These are phyloP conservation scores for Taxawa tesnikishii DNA, from an alignment of 2,329 filamentous ascomycete genomes.

Conservation along the genomic window DNA sequence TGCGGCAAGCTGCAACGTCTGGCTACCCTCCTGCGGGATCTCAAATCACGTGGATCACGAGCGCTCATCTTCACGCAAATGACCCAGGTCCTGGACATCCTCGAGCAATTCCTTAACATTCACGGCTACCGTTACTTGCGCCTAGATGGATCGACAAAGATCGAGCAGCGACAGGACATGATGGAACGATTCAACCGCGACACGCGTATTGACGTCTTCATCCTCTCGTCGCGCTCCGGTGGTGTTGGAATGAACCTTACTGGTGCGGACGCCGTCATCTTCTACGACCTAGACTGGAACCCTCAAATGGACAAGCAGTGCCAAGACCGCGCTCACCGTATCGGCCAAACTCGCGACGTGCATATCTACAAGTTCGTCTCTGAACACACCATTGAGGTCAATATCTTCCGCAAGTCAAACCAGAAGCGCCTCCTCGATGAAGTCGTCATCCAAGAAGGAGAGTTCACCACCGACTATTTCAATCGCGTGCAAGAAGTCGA, in stretches of 20 bases:
- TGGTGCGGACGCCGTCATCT: slow-evolving; percentile 93
- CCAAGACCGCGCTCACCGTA: slow-evolving; percentile 92
- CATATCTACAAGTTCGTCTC: slow-evolving; percentile 70
- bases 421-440: slow-evolving; percentile 98
- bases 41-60: slow-evolving; percentile 83
- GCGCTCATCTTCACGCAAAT: slow-evolving; percentile 98
- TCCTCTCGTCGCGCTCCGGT: slow-evolving; percentile 85
- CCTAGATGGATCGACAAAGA: slow-evolving; percentile 89
- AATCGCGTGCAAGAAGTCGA: slow-evolving; percentile 63
- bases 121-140: slow-evolving; percentile 95
- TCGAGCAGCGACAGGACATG: slow-evolving; percentile 88
- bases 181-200: slow-evolving; percentile 93
- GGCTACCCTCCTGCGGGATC: slow-evolving; percentile 69
- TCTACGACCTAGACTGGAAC: slow-evolving; percentile 99
- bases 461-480: slow-evolving; percentile 95
- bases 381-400: slow-evolving; percentile 79
- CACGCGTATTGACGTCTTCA: slow-evolving; percentile 83
- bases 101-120: slow-evolving; percentile 96
- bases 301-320: slow-evolving; percentile 99
- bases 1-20: slow-evolving; percentile 91
- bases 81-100: slow-evolving; percentile 94
- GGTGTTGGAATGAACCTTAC: slow-evolving; percentile 94
- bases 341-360: slow-evolving; percentile 93
- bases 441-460: slow-evolving; percentile 94
- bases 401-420: slow-evolving; percentile 90